These are phyloP conservation scores for Vigna nakashimae DNA, from an alignment of 306 rosid species.

Conservation along the genomic window DNA sequence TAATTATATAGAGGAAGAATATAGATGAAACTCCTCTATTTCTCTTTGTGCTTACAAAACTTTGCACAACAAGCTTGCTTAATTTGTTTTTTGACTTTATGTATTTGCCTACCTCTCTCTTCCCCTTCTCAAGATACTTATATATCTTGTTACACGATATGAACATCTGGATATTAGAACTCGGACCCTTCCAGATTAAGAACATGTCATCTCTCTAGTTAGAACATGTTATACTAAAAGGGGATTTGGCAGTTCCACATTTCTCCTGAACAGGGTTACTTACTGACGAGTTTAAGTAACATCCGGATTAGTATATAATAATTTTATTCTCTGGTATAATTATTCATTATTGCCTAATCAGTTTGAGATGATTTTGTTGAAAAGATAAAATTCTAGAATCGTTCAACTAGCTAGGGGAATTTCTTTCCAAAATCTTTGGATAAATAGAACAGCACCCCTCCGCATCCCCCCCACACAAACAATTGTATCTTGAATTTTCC, in stretches of 20 bases:
- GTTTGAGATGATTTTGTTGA: too few species aligned
- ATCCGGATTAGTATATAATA: neutral
- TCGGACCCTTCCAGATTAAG: conserved; percentile 12
- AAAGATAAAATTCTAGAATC: too few species aligned
- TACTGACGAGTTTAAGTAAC: neutral
- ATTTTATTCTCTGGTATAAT: neutral
- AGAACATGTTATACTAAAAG: neutral
- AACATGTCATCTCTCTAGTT: neutral
- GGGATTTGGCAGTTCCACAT: conserved; percentile 10
- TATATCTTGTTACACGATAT: conserved; percentile 12
- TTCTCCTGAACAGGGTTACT: conserved; percentile 1
- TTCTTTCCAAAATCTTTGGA: too few species aligned
- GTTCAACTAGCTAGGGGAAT: too few species aligned
- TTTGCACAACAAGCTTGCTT: conserved; percentile 13
- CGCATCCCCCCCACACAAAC: too few species aligned
- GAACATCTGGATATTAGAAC: conserved; percentile 7
- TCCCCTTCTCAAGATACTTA: conserved; percentile 24
- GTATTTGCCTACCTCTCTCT: neutral
- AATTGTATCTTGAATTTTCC: too few species aligned
- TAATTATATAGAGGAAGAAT: too few species aligned
- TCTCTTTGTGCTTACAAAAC: too few species aligned
- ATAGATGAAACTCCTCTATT: too few species aligned
- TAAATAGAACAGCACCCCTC: too few species aligned
- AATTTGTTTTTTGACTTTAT: neutral
- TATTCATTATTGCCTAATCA: conserved; percentile 5